Conservation (phyloP, 2,329 filamentous ascomycete genomes). For the Cladophialophora psammophila region DNA sequence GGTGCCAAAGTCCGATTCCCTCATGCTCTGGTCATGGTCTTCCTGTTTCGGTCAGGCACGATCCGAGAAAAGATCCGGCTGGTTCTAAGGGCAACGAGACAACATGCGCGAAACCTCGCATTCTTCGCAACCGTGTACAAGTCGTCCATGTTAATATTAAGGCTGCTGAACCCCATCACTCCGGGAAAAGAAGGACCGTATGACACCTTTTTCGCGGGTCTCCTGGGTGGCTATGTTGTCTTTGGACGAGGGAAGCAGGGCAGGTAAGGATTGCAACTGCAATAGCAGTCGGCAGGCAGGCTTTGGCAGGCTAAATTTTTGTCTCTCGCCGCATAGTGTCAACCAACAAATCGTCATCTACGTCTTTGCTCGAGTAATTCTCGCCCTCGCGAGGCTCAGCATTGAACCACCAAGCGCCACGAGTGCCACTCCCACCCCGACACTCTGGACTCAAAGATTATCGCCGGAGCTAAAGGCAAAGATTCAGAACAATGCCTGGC, state of each 20-base stretch:
- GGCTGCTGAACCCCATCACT: conserved; percentile 58
- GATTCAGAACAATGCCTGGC: conserved; percentile 81
- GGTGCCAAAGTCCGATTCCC: conserved; percentile 97
- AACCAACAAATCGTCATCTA: conserved; percentile 85
- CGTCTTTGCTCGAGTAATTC: conserved; percentile 88
- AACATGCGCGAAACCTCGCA: conserved; percentile 90
- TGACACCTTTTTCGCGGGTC: conserved; percentile 85
- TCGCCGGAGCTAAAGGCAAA: conserved; percentile 43
- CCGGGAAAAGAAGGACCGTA: conserved; percentile 70
- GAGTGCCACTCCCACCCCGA: conserved; percentile 37
- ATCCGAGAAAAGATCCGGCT: conserved; percentile 80
- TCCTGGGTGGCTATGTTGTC: conserved; percentile 89
- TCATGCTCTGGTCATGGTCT: conserved; percentile 97
- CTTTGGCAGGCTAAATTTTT: conserved; percentile 8
- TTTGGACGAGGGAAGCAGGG: conserved; percentile 83
- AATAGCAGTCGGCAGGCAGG: conserved; percentile 62
- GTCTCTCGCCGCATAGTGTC: conserved; percentile 24
- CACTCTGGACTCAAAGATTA: conserved; percentile 43
- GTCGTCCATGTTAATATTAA: conserved; percentile 75
- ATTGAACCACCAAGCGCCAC: conserved; percentile 66
- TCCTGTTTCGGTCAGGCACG: conserved; percentile 92
- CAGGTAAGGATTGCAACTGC: conserved; percentile 60
- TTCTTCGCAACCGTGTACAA: conserved; percentile 94
- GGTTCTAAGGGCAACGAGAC: conserved; percentile 83
- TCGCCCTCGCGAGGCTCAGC: conserved; percentile 82